phyloP scores from a whole-genome alignment of 2,329 filamentous ascomycete species.

The Didymella sp. region DNA sequence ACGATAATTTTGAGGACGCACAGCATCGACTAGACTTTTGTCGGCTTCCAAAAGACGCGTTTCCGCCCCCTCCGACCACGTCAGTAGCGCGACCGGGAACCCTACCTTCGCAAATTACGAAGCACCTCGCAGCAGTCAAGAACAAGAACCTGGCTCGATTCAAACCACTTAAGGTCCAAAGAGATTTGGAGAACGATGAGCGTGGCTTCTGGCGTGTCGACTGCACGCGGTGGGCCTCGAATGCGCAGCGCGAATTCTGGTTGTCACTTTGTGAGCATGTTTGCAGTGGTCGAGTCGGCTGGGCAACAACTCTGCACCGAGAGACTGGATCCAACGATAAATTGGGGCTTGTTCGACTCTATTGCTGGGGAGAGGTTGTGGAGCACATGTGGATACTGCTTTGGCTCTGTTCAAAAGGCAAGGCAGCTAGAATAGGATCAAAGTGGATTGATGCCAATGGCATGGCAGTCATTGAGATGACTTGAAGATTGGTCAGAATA shows the following conservation, averaged over 20 bases:
- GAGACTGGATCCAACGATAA: slow-evolving; percentile 24
- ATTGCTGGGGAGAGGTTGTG: slow-evolving; percentile 78
- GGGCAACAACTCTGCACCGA: slow-evolving; percentile 67
- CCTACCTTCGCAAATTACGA: slow-evolving; percentile 42
- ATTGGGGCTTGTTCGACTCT: slow-evolving; percentile 65
- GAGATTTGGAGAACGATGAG: slow-evolving; percentile 66
- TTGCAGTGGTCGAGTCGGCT: slow-evolving; percentile 65
- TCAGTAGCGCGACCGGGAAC: slow-evolving; percentile 25
- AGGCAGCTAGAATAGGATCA: slow-evolving; percentile 63
- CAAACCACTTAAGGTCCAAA: slow-evolving; percentile 49
- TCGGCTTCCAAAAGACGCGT: slow-evolving; percentile 31
- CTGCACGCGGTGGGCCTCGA: slow-evolving; percentile 61
- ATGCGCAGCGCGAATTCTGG: slow-evolving; percentile 65
- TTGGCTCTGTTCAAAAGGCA: slow-evolving; percentile 72
- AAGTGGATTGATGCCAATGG: slow-evolving; percentile 73
- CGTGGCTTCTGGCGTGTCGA: slow-evolving; percentile 79
- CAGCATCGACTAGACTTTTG: no score
- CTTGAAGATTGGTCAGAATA: slow-evolving; percentile 13
- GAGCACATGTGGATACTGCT: slow-evolving; percentile 77
- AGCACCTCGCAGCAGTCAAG: slow-evolving; percentile 36
- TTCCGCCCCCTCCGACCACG: slow-evolving; percentile 35
- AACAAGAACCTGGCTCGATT: slow-evolving; percentile 41
- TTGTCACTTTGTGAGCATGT: slow-evolving; percentile 67
- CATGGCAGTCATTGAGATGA: slow-evolving; percentile 61
- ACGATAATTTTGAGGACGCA: not conserved